Conservation (phyloP, 192 early-diverging fungal species). For the Backusella circina region DNA sequence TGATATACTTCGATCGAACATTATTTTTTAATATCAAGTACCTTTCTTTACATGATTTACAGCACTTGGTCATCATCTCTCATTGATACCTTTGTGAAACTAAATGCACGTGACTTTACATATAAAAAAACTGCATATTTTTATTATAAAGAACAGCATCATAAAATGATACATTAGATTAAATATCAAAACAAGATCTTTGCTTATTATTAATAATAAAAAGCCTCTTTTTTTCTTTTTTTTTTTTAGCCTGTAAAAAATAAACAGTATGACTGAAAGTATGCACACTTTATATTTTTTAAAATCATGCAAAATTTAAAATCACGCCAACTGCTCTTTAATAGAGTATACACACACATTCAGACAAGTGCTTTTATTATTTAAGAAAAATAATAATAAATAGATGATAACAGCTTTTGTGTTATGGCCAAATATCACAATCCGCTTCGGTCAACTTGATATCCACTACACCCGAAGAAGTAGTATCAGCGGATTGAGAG, state of each 20-base stretch:
- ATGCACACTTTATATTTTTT: neutral
- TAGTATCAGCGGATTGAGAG: neutral
- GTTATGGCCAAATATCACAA: constrained; percentile 26
- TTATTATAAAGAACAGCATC: neutral
- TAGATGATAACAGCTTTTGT: no score
- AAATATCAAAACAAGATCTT: no score
- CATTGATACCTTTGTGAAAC: neutral
- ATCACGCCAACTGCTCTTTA: neutral
- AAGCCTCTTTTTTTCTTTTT: no score
- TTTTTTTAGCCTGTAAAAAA: no score
- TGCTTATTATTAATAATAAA: no score
- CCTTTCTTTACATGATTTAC: no score
- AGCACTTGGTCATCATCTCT: neutral
- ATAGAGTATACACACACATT: neutral
- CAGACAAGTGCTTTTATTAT: neutral
- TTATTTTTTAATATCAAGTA: no score
- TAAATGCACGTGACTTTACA: neutral
- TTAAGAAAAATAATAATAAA: neutral
- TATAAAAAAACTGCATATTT: neutral
- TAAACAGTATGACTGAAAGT: no score
- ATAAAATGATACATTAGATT: no score
- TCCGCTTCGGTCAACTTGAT: constrained; percentile 18
- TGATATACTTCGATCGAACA: no score
- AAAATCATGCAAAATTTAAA: neutral
- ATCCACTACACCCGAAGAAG: constrained; percentile 12